Base-by-base conservation (phyloP, 2,329 filamentous ascomycete species). In the Seiridium unicorne region DNA sequence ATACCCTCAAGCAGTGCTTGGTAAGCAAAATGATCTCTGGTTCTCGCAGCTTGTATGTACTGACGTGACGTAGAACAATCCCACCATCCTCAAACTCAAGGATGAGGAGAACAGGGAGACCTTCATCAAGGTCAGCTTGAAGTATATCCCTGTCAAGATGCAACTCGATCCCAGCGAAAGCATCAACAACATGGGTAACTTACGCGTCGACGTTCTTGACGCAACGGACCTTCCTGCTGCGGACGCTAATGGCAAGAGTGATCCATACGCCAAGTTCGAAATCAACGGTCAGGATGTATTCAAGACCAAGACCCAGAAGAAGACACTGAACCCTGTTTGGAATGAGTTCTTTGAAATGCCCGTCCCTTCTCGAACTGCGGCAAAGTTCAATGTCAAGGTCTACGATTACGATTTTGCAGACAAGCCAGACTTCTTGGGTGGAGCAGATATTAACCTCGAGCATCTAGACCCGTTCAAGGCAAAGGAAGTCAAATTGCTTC, bases 371-470 rank as follows among this genome's bases (percentile, higher is more conserved):
- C 85, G 95, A 61, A 97, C 93, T 13, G 92, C 84, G 0, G 90
- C 93, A 44, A 86, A 95, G 34, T 95, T 99, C 76, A 83, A 83
- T 38, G 87, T 92, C 69, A 90, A 91, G 59, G 88, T 98, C 2
- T 96, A 89, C 73, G 95, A 99, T 72, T 99, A 94, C 86, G 95
- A 99, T 74, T 96, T 98, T 79, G 94, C 92, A 53, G 93, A 96
- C 74, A 94, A 93, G 76, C 92, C 93, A 1, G 95, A 99, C 74
- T 91, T 90, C 72, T 79, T 99, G n/a, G 95, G 95, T 49, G 84
- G 82, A 61, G 83, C 92, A 0, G 77, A 80, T 4, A 92, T 99
- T 70, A 88, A 92, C 67, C 83, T 99, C 13, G 86, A 89, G 55
- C 76, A 87, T 38, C 81, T 99, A 6, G 92, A 97, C 68, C 95